Base-by-base conservation (phyloP, 139 green algal species). In the Chlamydomonas schloesseri region DNA sequence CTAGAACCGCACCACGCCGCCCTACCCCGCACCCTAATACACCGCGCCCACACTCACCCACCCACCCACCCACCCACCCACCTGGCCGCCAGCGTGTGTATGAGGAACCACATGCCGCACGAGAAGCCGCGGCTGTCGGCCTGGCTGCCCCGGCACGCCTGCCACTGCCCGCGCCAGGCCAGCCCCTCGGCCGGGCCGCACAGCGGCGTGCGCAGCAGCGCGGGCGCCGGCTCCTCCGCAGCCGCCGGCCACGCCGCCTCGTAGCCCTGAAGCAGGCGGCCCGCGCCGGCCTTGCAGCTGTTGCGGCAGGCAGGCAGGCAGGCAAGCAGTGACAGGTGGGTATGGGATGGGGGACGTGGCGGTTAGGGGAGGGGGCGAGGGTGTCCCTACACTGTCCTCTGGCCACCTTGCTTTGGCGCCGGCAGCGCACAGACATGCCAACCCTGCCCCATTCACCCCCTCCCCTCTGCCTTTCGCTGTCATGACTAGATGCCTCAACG, bases 51-150 rank as follows among this genome's bases (percentile, higher is more conserved):
- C 64, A 0, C n/a, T 31, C 26, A 34, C 4, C 24, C 11, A 3
- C 3, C 26, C 62, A 31, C 11, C 26, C 26, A 1, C 62, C n/a
- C n/a, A 14, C 2, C 62, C 11, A 13, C 82, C n/a, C 57, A 88
- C 89, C 89, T 80, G 53, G 70, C 55, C 26, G 93, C 89, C 50
- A 94, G 77, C 11, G 90, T 90, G 87, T 98, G 95, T 3, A 98
- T 77, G 77, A 97, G 78, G 75, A 93, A 62, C 95, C 95, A 98
- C 68, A 98, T 75, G 8, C 88, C 95, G 68, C 95, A 98, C 0
- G 94, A 97, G 90, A 94, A 97, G 46, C 95, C 95, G 1, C 95
- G 82, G 13, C 31, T 89, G 21, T 89, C 82, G 10, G 87, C 71
- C 50, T 55, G 82, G 31, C 84, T 91, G 65, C 93, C 93, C 1